Evolutionary conservation across 306 rosid species (phyloP), one percentile per base, ranked within the genome.

Genomic region (Geum urbanum): DNA sequence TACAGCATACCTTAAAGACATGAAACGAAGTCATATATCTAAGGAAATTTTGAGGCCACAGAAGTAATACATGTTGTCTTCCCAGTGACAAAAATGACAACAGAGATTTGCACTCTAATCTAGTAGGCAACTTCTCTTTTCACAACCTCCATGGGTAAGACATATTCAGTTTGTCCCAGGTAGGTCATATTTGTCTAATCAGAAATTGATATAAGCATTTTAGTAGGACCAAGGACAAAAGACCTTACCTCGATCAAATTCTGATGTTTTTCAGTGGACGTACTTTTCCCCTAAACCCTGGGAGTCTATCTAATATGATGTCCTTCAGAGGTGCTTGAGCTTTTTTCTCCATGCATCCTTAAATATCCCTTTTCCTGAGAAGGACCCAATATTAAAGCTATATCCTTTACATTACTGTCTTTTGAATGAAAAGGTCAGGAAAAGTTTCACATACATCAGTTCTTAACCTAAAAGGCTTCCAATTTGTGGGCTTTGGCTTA

Each of bases 401-500:
- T 27, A 74, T 58, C 51, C 35, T 27, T 6, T 11, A 48, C 9
- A 37, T 56, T 44, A 12, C 6, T 8, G 55, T 27, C 46, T 37
- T 18, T 16, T 52, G 16, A 61, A 40, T 61, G 72, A 69, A 60
- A 49, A 66, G 66, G 60, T 67, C 53, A 50, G 32, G 67, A 66
- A 76, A 55, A 76, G 32, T 53, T 52, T 62, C 72, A 74, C 89
- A 77, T 77, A 94, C 99, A 86, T 91, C 88, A 66, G 99, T 94
- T 94, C 96, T 84, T 73, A 94, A 81, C 87, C 89, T 89, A 79
- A 94, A 91, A 52, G 99, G 97, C 81, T 87, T 94, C 49, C 97
- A 97, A 76, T 91, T 83, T 67, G 99, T 91, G n/a, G 92, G 76
- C 89, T 82, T 91, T 74, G 88, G 85, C 78, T 84, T 89, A 81